phyloP scores from a whole-genome alignment of 2,329 filamentous ascomycete species.

The Penicillium oxalicum region DNA sequence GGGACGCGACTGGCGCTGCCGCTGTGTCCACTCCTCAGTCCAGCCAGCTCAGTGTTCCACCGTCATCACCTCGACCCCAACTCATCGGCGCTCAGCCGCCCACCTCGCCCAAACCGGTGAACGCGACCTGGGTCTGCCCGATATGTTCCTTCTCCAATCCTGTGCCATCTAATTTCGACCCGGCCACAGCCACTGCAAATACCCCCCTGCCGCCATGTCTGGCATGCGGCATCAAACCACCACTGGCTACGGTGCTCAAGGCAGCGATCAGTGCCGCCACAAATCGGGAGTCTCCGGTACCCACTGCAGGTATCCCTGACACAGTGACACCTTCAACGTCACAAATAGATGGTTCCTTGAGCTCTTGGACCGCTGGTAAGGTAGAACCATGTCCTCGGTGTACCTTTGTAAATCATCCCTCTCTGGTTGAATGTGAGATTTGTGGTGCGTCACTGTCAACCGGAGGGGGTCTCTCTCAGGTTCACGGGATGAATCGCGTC shows the following conservation, averaged over 20 bases:
- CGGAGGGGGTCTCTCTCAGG: conserved; percentile 36
- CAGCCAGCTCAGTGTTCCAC: conserved; percentile 30
- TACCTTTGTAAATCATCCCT: conserved; percentile 90
- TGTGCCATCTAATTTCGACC: conserved; percentile 89
- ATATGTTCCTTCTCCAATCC: conserved; percentile 95
- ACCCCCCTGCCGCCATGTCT: conserved; percentile 81
- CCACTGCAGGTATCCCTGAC: conserved; percentile 3
- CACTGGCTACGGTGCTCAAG: conserved; percentile 74
- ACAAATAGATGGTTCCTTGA: conserved; percentile 3
- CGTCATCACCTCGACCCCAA: conserved; percentile 28
- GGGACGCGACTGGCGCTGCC: conserved; percentile 43
- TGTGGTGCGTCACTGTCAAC: conserved; percentile 72
- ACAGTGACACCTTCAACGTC: background rate
- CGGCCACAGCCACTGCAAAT: conserved; percentile 68
- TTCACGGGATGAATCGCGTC: conserved; percentile 42
- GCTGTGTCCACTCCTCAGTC: conserved; percentile 21
- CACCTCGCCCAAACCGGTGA: conserved; percentile 33
- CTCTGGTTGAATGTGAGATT: conserved; percentile 78
- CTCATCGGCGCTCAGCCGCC: conserved; percentile 30
- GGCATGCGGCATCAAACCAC: conserved; percentile 89
- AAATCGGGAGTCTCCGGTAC: conserved; percentile 35
- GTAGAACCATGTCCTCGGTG: conserved; percentile 67
- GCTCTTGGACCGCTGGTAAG: conserved; percentile 4
- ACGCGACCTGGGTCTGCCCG: conserved; percentile 87
- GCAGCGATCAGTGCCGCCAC: conserved; percentile 71